Conservation (phyloP, 768 basidiomycete species). For the Lentinus tigrinus region DNA sequence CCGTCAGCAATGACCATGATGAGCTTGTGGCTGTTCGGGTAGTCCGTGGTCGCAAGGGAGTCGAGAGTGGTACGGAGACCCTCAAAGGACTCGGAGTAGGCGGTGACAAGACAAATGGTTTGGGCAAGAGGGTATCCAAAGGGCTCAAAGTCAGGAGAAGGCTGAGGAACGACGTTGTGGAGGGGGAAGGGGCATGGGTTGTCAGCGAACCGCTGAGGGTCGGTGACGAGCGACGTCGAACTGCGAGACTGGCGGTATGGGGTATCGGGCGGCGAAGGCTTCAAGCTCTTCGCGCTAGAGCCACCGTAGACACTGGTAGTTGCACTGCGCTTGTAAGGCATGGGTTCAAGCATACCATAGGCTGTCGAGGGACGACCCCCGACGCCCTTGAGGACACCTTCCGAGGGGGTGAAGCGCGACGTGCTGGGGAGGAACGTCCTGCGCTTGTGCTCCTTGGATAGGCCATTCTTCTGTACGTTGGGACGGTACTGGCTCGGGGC, state of each 20-base stretch:
- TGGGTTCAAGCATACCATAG: slow-evolving; percentile 65
- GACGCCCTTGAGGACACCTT: slow-evolving; percentile 49
- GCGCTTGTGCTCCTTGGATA: slow-evolving; percentile 54
- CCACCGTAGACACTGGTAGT: slow-evolving; percentile 36
- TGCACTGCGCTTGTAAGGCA: slow-evolving; percentile 54
- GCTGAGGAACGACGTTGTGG: slow-evolving; percentile 89
- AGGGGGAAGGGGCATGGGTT: slow-evolving; percentile 92
- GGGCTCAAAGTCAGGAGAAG: slow-evolving; percentile 86
- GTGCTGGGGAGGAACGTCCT: slow-evolving; percentile 61
- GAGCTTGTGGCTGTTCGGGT: slow-evolving; percentile 95
- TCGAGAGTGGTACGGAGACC: slow-evolving; percentile 97
- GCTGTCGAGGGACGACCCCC: slow-evolving; percentile 56
- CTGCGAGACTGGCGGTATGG: slow-evolving; percentile 75
- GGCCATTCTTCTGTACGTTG: slow-evolving; percentile 76
- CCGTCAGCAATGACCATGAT: slow-evolving; percentile 97
- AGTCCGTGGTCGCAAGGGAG: slow-evolving; percentile 96
- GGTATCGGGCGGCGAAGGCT: slow-evolving; percentile 71
- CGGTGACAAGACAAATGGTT: slow-evolving; percentile 94
- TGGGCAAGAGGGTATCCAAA: slow-evolving; percentile 95
- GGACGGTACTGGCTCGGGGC: slow-evolving; percentile 91
- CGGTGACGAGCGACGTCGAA: slow-evolving; percentile 67
- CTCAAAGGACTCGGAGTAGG: slow-evolving; percentile 96
- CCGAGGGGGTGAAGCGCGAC: slow-evolving; percentile 76
- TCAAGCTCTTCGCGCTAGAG: slow-evolving; percentile 34
- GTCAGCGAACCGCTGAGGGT: slow-evolving; percentile 56